A percentile compares a stretch with the other conserved stretches of the same genome.
Evolutionary conservation across 2,329 filamentous ascomycete genomes (phyloP).

Genomic region (Claviceps arundinis): DNA sequence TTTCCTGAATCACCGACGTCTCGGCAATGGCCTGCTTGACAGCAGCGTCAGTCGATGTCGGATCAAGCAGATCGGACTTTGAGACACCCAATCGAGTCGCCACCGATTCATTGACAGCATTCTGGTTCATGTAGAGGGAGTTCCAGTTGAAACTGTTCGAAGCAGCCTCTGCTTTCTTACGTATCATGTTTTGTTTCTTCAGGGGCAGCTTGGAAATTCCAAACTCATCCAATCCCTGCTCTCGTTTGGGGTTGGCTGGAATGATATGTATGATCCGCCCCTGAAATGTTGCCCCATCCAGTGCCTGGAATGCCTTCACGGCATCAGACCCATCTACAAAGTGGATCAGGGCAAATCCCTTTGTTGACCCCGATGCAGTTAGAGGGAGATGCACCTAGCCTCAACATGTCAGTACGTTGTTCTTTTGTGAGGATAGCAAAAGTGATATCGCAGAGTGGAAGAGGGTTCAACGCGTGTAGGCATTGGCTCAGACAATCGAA

Average conservation of each 20-base stretch:
- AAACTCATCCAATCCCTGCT: constrained; percentile 74
- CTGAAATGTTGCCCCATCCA: constrained; percentile 82
- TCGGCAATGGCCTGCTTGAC: constrained; percentile 96
- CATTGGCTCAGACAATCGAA: constrained; percentile 62
- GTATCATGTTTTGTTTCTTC: constrained; percentile 87
- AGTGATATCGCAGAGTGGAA: neutral
- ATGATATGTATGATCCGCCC: constrained; percentile 85
- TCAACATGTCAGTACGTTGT: constrained; percentile 14
- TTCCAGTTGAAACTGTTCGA: constrained; percentile 90
- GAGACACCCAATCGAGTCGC: constrained; percentile 76
- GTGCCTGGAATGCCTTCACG: constrained; percentile 60
- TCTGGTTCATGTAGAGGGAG: constrained; percentile 96
- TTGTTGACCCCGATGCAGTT: constrained; percentile 59
- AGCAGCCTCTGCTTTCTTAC: constrained; percentile 67
- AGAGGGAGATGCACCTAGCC: constrained; percentile 73
- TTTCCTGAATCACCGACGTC: constrained; percentile 91
- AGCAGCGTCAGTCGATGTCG: constrained; percentile 86
- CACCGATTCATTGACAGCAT: constrained; percentile 84
- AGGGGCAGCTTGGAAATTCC: constrained; percentile 81
- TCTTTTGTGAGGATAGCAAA: neutral
- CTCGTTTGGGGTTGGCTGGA: constrained; percentile 69
- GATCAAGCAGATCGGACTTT: constrained; percentile 85
- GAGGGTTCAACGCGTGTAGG: constrained; percentile 9
- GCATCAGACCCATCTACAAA: constrained; percentile 62
- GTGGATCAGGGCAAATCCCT: constrained; percentile 82